Base-by-base conservation (phyloP, 2,329 filamentous ascomycete genomes). In the Cercospora nicotianae region DNA sequence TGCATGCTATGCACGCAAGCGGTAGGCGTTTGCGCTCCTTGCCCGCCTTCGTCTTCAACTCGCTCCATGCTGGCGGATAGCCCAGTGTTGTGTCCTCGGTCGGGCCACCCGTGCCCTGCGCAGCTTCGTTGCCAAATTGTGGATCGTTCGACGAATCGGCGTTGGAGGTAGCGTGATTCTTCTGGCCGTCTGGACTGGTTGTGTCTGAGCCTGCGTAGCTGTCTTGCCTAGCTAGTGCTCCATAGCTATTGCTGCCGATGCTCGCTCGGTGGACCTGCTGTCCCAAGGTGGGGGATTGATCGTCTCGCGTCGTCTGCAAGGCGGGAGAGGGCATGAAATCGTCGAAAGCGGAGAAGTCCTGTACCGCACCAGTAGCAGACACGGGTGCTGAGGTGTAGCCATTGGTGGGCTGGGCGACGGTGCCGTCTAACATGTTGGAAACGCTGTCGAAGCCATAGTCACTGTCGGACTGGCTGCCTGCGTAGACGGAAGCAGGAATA, bases 11-110 rank as follows among this genome's bases (percentile, higher is more conserved):
- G 78, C 95, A 99, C 16, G 95, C 95, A 63, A 98, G 84, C 2
- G 95, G 95, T 36, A 99, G 82, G 53, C 95, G 87, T 80, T 98
- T 98, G 63, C 95, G 88, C 79, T 98, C 95, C 79, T 98, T 99
- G 16, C 95, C 95, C 2, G 95, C 95, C 76, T 85, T 85, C 4
- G 83, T 85, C 77, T 85, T 85, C 76, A 85, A 79, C 74, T 85
- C 83, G 70, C 79, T 83, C 83, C 83, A 85, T 13, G 83, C 72
- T 26, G 83, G 83, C 23, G 75, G 48, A 45, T 67, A 53, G 51
- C 64, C 68, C 26, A 33, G 51, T 28, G 58, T 53, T 3, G 60
- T 58, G 13, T 73, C 68, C 30, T 72, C 71, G 23, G 53, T 33
- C 51, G 63, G 69, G 30, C 65, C 53, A 33, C 55, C 67, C 18